Base-by-base conservation (phyloP, 306 rosid genomes). In the Cicer arietinum region DNA sequence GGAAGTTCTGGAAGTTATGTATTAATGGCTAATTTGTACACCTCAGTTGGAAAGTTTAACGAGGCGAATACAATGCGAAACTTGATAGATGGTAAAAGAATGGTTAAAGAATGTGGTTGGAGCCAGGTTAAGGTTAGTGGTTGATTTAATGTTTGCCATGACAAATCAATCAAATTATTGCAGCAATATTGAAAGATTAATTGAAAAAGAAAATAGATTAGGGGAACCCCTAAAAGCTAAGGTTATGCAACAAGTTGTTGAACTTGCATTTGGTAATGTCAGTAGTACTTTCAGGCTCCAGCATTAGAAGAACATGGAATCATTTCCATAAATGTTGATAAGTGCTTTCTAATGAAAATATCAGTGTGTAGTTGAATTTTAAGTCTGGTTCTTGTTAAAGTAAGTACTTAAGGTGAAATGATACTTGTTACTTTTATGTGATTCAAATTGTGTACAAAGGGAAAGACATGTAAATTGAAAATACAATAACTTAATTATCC, bases 1-100 rank as follows among this genome's bases (percentile, higher is more conserved):
- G 77, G 69, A 73, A 69, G 62, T 16, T 65, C 84, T 25, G 90
- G 85, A 64, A 85, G 64, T 73, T 85, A 81, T 79, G 84, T 91
- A 42, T 76, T 84, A 47, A 81, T 87, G 74, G 85, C 94, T 67
- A 91, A 91, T 80, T 81, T 84, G 67, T 87, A 87, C 61, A 83
- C 89, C 58, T 81, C 89, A 71, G 44, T 67, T 14, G 91, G 90
- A n/a, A 89, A 84, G 79, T 91, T 90, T 94, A 88, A 87, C 82
- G 86, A 87, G 74, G 90, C 86, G 6, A 80, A 82, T 79, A 56
- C 11, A 63, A 85, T 81, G 57, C 75, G 92, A 72, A 84, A 79
- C 48, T 48, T 75, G 75, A 85, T 91, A 48, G 77, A 83, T 69
- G 74, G 63, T 45, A 84, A 86, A 70, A 85, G 90, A 65, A 71